These are phyloP conservation scores for Heracleum sosnowskyi DNA, from an alignment of 129 eudicot species.

Conservation along the genomic window DNA sequence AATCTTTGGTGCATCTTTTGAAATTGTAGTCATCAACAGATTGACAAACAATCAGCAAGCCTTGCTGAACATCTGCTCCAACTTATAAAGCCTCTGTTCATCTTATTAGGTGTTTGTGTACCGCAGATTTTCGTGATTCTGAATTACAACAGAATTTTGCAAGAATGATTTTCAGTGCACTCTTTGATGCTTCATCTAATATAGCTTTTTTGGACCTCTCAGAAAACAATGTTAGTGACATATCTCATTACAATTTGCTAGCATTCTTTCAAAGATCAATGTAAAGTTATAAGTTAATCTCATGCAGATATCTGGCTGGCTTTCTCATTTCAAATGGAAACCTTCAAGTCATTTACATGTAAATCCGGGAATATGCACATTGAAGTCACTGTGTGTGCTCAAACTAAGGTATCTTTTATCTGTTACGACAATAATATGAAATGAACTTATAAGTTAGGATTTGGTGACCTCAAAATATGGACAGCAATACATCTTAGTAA, in stretches of 20 bases:
- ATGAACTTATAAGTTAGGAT: background rate
- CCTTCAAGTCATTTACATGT: constrained; percentile 20
- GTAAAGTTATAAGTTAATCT: background rate
- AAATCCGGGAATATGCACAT: constrained; percentile 24
- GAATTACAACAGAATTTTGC: constrained; percentile 44
- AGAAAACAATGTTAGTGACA: constrained; percentile 59
- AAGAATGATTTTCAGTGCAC: constrained; percentile 44
- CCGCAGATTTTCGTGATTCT: constrained; percentile 45
- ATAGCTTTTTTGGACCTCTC: constrained; percentile 62
- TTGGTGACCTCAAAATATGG: background rate
- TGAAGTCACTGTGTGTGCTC: constrained; percentile 50
- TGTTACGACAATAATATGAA: background rate
- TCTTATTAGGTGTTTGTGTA: constrained; percentile 42
- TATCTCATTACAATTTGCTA: background rate
- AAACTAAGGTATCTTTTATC: constrained; percentile 53
- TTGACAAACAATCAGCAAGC: no score
- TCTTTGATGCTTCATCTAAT: constrained; percentile 55
- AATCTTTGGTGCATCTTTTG: background rate
- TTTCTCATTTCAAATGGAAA: constrained; percentile 55
- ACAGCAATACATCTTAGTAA: background rate
- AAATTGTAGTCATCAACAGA: background rate
- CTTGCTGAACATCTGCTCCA: no score
- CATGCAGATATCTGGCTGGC: constrained; percentile 71
- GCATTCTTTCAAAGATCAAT: background rate
- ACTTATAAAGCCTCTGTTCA: background rate